Evolutionary conservation across 2,329 filamentous ascomycete species (phyloP), one percentile per base, ranked within the genome.

Genomic region (Dendrostoma leiphaemia): DNA sequence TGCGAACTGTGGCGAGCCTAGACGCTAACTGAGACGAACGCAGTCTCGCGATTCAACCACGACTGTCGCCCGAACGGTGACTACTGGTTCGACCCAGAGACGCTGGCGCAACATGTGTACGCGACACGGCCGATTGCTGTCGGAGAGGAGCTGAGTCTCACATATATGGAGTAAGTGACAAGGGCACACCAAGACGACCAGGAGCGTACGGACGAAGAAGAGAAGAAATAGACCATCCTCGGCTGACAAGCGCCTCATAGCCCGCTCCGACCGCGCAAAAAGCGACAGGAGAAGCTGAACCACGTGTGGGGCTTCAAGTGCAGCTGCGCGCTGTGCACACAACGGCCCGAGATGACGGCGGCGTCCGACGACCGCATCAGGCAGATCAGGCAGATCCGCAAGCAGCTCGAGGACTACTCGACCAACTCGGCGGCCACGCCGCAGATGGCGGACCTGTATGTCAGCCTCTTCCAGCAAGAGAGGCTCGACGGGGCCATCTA

Each of bases 11-110:
- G 19, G 10, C 17, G 28, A 23, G 9, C 21, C n/a, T 24, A 29
- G n/a, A 21, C 3, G 26, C 12, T n/a, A 29, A 15, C 50, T 57
- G 13, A 57, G 40, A 13, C 34, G 28, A 34, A 23, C 3, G 26
- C 29, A 66, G 64, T 74, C 54, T 72, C 74, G 21, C 65, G 72
- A 26, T 63, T 75, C 59, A 77, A 77, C 63, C 74, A 77, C 61
- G 72, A 75, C 62, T 77, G 74, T 59, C 69, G 73, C 1, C 70
- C 74, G 28, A 76, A 76, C 56, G 68, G 71, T 28, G 73, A 72
- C 60, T 76, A 76, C 64, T 69, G 67, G 58, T 74, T 73, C 54
- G 71, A 75, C 58, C 61, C 65, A 35, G 54, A 63, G 3, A 69
- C 69, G 2, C 64, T 75, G 34, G 67, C 69, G 3, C 73, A 76